phyloP scores from a whole-genome alignment of 225 moss, liverwort and hornwort genomes.

The Asterella californica region DNA sequence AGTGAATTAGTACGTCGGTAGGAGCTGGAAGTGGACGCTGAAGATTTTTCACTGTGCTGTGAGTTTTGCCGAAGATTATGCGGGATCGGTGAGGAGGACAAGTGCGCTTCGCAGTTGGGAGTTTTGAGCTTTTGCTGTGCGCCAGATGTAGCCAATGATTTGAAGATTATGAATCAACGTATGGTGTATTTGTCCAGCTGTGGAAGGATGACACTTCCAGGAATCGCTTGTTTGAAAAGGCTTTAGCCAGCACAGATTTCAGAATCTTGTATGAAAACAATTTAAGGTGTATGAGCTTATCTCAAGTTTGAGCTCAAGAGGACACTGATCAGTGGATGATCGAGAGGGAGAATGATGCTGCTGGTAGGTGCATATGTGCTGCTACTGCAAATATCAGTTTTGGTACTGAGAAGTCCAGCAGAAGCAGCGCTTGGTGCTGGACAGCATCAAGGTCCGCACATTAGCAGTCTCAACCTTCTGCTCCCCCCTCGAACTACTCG shows the following conservation, averaged over 20 bases:
- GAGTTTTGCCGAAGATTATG: neutral
- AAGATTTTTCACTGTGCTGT: neutral
- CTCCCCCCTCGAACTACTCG: slow-evolving; percentile 80
- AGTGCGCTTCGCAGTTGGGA: neutral
- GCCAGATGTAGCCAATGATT: neutral
- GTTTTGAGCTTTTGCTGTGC: neutral
- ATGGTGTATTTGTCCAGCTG: neutral
- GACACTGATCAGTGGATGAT: neutral
- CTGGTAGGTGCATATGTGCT: slow-evolving; percentile 16
- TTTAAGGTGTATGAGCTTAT: slow-evolving; percentile 16
- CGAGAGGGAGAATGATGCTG: slow-evolving; percentile 10
- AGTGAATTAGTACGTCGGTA: neutral
- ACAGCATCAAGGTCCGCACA: slow-evolving; percentile 79
- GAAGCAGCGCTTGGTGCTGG: slow-evolving; percentile 41
- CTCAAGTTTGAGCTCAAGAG: slow-evolving; percentile 8
- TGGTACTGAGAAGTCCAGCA: slow-evolving; percentile 27
- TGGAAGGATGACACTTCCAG: neutral
- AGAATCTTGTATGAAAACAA: neutral
- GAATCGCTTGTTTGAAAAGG: neutral
- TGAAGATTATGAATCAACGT: neutral
- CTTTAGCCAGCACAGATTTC: neutral
- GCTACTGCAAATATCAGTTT: slow-evolving; percentile 33
- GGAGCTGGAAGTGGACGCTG: neutral
- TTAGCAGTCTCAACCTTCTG: slow-evolving; percentile 89
- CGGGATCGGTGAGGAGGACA: neutral